Evolutionary conservation across 1,284 basidiomycete genomes (phyloP), one percentile per base, ranked within the genome.

Genomic region (Apiotrichum porosum): DNA sequence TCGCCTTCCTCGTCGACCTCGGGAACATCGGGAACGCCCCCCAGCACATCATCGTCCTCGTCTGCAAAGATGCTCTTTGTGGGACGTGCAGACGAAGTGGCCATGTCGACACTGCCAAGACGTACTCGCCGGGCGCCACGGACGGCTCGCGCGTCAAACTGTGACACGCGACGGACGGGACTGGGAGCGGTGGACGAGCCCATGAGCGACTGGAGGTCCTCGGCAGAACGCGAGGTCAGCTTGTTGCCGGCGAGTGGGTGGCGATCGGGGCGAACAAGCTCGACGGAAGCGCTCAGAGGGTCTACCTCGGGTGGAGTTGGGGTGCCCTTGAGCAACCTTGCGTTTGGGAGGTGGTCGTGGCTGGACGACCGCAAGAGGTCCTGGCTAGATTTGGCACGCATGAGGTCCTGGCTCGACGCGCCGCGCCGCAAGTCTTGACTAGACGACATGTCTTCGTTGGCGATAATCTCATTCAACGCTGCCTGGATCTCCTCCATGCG

Each of bases 401-500:
- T 6, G 8, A 28, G 12, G 26, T 28, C 26, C 12, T 6, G 26
- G 26, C 26, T 28, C 26, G 26, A 28, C 26, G 12, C 12, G 26
- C 26, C 8, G n/a, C n/a, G n/a, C n/a, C n/a, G n/a, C 39, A 30
- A n/a, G 17, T 45, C 17, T 24, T 44, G 37, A 41, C 77, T 51
- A 15, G 54, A 39, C 2, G 74, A 51, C 78, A 77, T 52, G 80
- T 80, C 63, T 34, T 93, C 89, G 24, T 84, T 76, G 2, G 88
- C 87, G 60, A 97, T 93, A 66, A 97, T 95, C 64, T 91, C 88
- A 15, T 86, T 92, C 51, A 97, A 76, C 1, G 93, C 93, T 4
- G 89, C 88, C 62, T 93, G 90, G 19, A 97, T 91, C 4, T 90
- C 91, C 57, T 91, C 88, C 81, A 95, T 93, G 30, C 88, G 79